Conservation (phyloP, 106 monocot species). For the Allium cepa region DNA sequence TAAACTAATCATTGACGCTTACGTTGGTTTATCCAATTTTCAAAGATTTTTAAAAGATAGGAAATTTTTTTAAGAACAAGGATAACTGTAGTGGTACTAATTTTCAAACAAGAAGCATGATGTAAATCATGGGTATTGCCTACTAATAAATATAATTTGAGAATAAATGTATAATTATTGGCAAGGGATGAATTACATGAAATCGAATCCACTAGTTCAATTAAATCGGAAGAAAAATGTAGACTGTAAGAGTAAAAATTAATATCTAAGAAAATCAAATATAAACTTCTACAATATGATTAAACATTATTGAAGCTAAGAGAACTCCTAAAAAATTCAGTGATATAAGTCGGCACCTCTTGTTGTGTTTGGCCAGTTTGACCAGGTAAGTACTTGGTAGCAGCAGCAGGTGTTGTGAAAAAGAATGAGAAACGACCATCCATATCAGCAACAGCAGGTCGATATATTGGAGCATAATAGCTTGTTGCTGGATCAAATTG, state of each 20-base stretch:
- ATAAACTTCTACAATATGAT: background rate
- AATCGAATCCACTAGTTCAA: background rate
- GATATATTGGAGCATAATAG: slow-evolving; percentile 74
- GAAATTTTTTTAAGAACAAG: background rate
- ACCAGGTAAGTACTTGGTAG: slow-evolving; percentile 52
- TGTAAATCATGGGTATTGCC: background rate
- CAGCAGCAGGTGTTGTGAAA: slow-evolving; percentile 30
- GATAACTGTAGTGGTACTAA: background rate
- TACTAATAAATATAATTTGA: background rate
- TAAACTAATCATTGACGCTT: background rate
- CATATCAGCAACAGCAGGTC: slow-evolving; percentile 46
- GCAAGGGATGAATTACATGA: background rate
- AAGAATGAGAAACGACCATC: slow-evolving; percentile 78
- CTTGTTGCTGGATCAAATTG: slow-evolving; percentile 63
- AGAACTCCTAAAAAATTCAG: background rate
- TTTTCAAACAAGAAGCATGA: background rate
- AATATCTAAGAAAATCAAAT: background rate
- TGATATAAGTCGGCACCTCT: slow-evolving; percentile 48
- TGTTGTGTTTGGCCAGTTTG: slow-evolving; percentile 47
- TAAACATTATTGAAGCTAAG: background rate
- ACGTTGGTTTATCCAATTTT: too few species aligned
- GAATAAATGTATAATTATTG: background rate
- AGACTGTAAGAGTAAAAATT: background rate
- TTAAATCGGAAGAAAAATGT: background rate
- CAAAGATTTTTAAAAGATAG: background rate